Conservation (phyloP, 768 basidiomycete species). For the Hemileccinum rubropunctum region DNA sequence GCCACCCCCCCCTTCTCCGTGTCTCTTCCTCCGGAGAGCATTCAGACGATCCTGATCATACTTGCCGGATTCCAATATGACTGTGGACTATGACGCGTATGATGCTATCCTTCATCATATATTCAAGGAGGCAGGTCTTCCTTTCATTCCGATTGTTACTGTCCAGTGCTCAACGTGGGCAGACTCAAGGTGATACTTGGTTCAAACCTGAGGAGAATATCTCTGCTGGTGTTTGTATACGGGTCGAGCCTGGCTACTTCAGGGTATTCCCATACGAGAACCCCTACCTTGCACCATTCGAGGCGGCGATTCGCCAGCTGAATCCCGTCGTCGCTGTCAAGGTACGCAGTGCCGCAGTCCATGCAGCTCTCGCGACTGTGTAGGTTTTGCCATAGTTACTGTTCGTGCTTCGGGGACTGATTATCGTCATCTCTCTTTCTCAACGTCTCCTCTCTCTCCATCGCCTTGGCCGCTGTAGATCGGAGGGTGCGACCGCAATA, state of each 20-base stretch:
- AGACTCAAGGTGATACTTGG: conserved; percentile 85
- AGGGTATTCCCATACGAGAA: conserved; percentile 88
- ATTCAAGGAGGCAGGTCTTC: conserved; percentile 59
- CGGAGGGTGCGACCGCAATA: conserved; percentile 58
- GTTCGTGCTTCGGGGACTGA: background rate
- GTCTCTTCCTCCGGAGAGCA: background rate
- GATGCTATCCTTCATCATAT: conserved; percentile 80
- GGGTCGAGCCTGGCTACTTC: conserved; percentile 65
- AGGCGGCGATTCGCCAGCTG: conserved; percentile 68
- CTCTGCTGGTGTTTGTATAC: conserved; percentile 73
- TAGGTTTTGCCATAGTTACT: conserved; percentile 34
- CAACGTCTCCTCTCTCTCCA: too few species aligned
- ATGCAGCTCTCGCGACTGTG: conserved; percentile 73
- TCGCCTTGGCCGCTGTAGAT: conserved; percentile 31
- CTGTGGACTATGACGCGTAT: conserved; percentile 63
- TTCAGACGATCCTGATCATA: background rate
- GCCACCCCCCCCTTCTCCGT: background rate
- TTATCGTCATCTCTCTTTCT: too few species aligned
- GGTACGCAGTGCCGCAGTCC: conserved; percentile 72
- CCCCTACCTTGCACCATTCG: conserved; percentile 72
- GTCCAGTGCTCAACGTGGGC: conserved; percentile 5
- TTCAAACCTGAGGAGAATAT: conserved; percentile 85
- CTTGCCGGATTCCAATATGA: conserved; percentile 14
- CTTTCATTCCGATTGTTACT: background rate
- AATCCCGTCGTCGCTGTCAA: conserved; percentile 88